A percentile compares a stretch with the other conserved stretches of the same genome.
phyloP scores from a whole-genome alignment of 305 asterid species.

The Stenogyne calaminthoides region DNA sequence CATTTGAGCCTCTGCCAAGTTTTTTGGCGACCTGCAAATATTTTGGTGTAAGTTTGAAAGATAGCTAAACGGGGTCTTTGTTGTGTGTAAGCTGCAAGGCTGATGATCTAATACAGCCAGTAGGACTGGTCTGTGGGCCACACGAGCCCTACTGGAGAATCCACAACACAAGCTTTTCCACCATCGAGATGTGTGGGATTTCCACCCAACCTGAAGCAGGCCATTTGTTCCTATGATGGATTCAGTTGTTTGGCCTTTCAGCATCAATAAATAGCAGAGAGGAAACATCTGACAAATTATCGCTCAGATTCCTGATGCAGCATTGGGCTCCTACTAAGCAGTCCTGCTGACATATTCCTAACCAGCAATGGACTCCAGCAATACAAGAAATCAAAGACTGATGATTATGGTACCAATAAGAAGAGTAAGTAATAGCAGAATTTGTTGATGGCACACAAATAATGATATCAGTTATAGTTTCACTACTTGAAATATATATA shows the following conservation, averaged over 20 bases:
- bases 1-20: slow-evolving; percentile 26
- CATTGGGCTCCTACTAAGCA: slow-evolving; percentile 68
- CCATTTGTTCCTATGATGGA: slow-evolving; percentile 83
- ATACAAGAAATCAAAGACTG: slow-evolving; percentile 79
- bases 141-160: slow-evolving; percentile 97
- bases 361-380: slow-evolving; percentile 83
- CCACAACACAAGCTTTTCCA: slow-evolving; percentile 84
- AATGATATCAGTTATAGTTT: not conserved
- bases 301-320: slow-evolving; percentile 81
- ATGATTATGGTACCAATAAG: slow-evolving; percentile 67
- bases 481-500: not conserved
- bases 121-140: slow-evolving; percentile 93
- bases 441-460: not conserved
- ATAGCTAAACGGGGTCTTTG: slow-evolving; percentile 99
- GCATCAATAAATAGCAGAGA: slow-evolving; percentile 87
- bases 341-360: slow-evolving; percentile 85
- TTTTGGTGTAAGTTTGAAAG: slow-evolving; percentile 50
- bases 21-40: slow-evolving; percentile 30
- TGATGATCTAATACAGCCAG: slow-evolving; percentile 83
- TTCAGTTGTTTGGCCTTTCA: slow-evolving; percentile 75
- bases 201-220: slow-evolving; percentile 73
- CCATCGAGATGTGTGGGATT: slow-evolving; percentile 93
- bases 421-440: slow-evolving; percentile 50
- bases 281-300: slow-evolving; percentile 61
- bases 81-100: slow-evolving; percentile 99